A percentile compares a stretch with the other conserved stretches of the same genome.
phyloP scores from a whole-genome alignment of 2,329 filamentous ascomycete species.

The Fusarium ambrosium region DNA sequence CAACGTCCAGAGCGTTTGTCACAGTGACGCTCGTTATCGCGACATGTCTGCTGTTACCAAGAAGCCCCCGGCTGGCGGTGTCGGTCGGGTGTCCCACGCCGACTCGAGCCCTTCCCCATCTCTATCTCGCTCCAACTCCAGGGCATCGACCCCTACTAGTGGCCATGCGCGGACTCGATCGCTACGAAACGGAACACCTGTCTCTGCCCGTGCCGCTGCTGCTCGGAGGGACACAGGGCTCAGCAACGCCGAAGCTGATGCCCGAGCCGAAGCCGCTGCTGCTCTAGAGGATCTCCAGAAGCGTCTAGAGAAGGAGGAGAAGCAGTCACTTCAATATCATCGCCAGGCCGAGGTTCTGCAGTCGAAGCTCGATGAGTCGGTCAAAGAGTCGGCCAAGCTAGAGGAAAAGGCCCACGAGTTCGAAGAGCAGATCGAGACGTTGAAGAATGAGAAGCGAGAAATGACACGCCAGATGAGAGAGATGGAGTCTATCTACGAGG shows the following conservation, averaged over 20 bases:
- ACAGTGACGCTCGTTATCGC: slow-evolving; percentile 29
- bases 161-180: slow-evolving; percentile 72
- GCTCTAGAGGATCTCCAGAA: slow-evolving; percentile 88
- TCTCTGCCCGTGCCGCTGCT: slow-evolving; percentile 80
- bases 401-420: slow-evolving; percentile 91
- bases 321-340: slow-evolving; percentile 80
- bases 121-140: slow-evolving; percentile 54
- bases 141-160: slow-evolving; percentile 61
- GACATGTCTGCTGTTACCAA: slow-evolving; percentile 67
- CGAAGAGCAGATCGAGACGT: slow-evolving; percentile 83
- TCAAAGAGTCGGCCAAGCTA: slow-evolving; percentile 84
- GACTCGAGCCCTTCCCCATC: slow-evolving; percentile 55
- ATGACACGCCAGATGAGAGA: slow-evolving; percentile 86
- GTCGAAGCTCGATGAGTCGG: slow-evolving; percentile 85
- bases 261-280: slow-evolving; percentile 82
- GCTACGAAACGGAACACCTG: slow-evolving; percentile 72
- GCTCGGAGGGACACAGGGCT: slow-evolving; percentile 68
- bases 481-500: slow-evolving; percentile 92
- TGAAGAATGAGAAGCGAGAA: slow-evolving; percentile 89
- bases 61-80: slow-evolving; percentile 64
- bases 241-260: slow-evolving; percentile 74
- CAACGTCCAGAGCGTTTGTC: slow-evolving; percentile 26
- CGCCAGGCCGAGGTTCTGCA: slow-evolving; percentile 90
- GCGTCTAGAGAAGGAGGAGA: slow-evolving; percentile 84
- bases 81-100: slow-evolving; percentile 60